phyloP scores from a whole-genome alignment of 202 grass and related monocot genomes.

The Elaeis oleifera region DNA sequence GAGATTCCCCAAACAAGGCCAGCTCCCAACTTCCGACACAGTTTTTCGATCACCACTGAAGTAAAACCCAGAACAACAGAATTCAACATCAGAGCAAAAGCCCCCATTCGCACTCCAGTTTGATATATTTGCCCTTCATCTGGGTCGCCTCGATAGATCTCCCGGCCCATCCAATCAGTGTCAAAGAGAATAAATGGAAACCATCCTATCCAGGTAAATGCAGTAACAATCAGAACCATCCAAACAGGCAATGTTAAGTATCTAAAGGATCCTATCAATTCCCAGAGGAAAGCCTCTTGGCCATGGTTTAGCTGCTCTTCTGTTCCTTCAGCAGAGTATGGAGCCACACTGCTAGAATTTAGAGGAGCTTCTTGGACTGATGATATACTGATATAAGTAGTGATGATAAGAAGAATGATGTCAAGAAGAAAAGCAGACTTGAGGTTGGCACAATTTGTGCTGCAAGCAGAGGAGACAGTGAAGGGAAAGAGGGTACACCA shows the following conservation, averaged over 20 bases:
- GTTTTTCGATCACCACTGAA: conserved; percentile 65
- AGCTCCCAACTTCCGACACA: conserved; percentile 80
- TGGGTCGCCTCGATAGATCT: conserved; percentile 78
- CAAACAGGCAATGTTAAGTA: conserved; percentile 76
- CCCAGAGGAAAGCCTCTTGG: conserved; percentile 86
- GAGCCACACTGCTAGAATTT: conserved; percentile 7
- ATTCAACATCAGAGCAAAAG: conserved; percentile 82
- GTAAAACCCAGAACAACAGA: conserved; percentile 77
- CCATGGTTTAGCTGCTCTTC: conserved; percentile 23
- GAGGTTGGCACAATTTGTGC: conserved; percentile 75
- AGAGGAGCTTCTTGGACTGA: conserved; percentile 45
- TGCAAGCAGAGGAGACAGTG: conserved; percentile 63
- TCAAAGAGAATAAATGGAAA: conserved; percentile 88
- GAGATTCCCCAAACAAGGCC: conserved; percentile 83
- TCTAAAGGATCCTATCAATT: conserved; percentile 79
- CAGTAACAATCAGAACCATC: conserved; percentile 85
- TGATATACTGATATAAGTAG: conserved; percentile 56
- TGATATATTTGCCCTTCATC: conserved; percentile 52
- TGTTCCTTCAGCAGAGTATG: conserved; percentile 17
- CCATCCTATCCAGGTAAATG: conserved; percentile 85
- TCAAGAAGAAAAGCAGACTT: conserved; percentile 89
- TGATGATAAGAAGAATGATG: conserved; percentile 49
- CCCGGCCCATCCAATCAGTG: conserved; percentile 94
- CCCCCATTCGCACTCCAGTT: conserved; percentile 82
- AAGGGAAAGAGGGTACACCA: conserved; percentile 80